Base-by-base conservation (phyloP, 495 filamentous ascomycete genomes). In the Penicillium coffeae region DNA sequence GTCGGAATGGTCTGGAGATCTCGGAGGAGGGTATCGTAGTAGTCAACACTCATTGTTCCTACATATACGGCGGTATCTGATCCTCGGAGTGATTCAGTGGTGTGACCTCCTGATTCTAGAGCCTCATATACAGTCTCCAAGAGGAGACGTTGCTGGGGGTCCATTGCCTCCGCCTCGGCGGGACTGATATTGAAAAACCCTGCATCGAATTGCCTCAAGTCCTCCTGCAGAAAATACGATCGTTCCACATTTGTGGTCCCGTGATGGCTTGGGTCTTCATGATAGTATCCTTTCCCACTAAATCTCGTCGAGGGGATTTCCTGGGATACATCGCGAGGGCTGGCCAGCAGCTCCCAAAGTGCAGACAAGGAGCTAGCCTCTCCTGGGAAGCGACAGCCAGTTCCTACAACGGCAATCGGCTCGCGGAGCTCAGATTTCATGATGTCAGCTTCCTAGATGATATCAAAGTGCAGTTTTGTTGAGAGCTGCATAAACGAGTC, bases 51-150 rank as follows among this genome's bases (percentile, higher is more conserved):
- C 45, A 47, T 47, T 7, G 30, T 19, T 12, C 45, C 45, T 3
- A 47, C 45, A 16, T 38, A 39, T 10, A 39, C 35, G 8, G 45
- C 19, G 9, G 45, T 47, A 3, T 18, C 3, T 15, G 45, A 38
- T 2, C 45, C 45, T 2, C 18, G 34, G 3, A 47, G 34, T 0
- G 12, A 2, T 2, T 47, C 45, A 8, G 38, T 15, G 1, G 3
- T n/a, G 5, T 8, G n/a, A 15, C 45, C 45, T 0, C 20, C 33
- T 2, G 34, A 6, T 15, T 8, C 8, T n/a, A 47, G 9, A 13
- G 34, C 20, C 2, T 47, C 45, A 13, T 38, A 47, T 2, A 47
- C 45, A 21, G 25, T 30, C 59, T 55, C 83, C n/a, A 79, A 61
- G 16, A 81, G 64, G 32, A 18, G 5, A n/a, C 42, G 42, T 15